Conservation (phyloP, 441 rosid species). For the Dalechampia spathulata region DNA sequence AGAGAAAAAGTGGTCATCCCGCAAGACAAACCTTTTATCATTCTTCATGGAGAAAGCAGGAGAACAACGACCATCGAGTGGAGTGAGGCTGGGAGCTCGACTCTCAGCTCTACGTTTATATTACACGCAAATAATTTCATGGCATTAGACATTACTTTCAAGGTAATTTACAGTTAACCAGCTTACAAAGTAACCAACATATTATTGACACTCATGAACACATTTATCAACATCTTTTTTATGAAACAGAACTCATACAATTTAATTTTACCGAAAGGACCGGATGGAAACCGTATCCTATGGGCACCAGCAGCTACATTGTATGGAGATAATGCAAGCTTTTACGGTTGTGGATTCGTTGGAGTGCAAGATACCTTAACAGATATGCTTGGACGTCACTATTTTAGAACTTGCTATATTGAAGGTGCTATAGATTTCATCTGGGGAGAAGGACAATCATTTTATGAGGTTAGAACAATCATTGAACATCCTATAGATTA, state of each 20-base stretch:
- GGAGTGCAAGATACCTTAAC: slow-evolving; percentile 41
- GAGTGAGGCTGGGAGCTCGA: slow-evolving; percentile 21
- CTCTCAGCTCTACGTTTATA: slow-evolving; percentile 22
- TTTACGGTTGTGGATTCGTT: slow-evolving; percentile 32
- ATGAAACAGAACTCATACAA: slow-evolving; percentile 29
- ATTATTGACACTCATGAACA: too few relatives aligned
- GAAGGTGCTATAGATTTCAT: slow-evolving; percentile 54
- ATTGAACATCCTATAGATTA: too few relatives aligned
- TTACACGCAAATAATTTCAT: slow-evolving; percentile 11
- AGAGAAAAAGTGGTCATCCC: slow-evolving; percentile 40
- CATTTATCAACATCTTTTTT: not conserved
- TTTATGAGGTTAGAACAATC: slow-evolving; percentile 33
- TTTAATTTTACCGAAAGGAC: not conserved
- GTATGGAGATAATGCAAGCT: slow-evolving; percentile 30
- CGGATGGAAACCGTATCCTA: not conserved
- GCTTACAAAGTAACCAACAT: too few relatives aligned
- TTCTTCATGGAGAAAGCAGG: slow-evolving; percentile 31
- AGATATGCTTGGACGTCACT: slow-evolving; percentile 42
- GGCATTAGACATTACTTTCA: not conserved
- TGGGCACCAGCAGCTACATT: slow-evolving; percentile 37
- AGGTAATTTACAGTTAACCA: not conserved
- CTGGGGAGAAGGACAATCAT: slow-evolving; percentile 42
- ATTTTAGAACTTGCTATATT: slow-evolving; percentile 33
- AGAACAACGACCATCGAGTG: slow-evolving; percentile 23
- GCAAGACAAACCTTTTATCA: slow-evolving; percentile 28